Evolutionary conservation across 257 asterid genomes (phyloP).

Genomic region (Fraxinus excelsior): DNA sequence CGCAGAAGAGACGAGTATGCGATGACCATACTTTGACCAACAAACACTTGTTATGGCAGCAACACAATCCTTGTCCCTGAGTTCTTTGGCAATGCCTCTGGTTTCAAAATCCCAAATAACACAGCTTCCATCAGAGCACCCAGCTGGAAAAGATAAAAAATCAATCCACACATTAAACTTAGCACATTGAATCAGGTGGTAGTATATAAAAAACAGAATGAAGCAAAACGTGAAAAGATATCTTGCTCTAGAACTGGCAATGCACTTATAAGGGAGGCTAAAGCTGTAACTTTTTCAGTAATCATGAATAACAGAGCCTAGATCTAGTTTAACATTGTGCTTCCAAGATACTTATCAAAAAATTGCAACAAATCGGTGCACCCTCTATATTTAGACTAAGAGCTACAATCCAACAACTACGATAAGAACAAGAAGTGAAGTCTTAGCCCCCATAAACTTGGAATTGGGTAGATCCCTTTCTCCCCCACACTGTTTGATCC

Average conservation of each 20-base stretch:
- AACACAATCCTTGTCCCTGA: slow-evolving; percentile 65
- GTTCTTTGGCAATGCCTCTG: slow-evolving; percentile 73
- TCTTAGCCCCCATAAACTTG: background rate
- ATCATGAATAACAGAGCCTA: background rate
- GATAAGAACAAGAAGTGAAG: background rate
- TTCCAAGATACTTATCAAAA: background rate
- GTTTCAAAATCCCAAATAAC: slow-evolving; percentile 93
- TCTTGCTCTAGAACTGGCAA: slow-evolving; percentile 4
- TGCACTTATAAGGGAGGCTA: slow-evolving; percentile 1
- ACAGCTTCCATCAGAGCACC: slow-evolving; percentile 91
- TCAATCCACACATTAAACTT: slow-evolving; percentile 2
- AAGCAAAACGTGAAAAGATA: background rate
- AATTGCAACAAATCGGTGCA: background rate
- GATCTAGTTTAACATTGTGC: background rate
- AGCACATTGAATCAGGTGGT: slow-evolving; percentile 2
- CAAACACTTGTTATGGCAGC: slow-evolving; percentile 83
- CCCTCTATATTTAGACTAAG: background rate
- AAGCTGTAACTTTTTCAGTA: background rate
- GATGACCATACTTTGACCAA: slow-evolving; percentile 88
- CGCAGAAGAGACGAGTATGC: slow-evolving; percentile 79
- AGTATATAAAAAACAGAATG: slow-evolving; percentile 19
- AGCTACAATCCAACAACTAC: background rate
- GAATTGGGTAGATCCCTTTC: background rate
- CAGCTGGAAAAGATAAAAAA: slow-evolving; percentile 53
- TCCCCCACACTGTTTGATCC: background rate